Conservation (phyloP, 176 grass and related monocot species). For the Oryza punctata region DNA sequence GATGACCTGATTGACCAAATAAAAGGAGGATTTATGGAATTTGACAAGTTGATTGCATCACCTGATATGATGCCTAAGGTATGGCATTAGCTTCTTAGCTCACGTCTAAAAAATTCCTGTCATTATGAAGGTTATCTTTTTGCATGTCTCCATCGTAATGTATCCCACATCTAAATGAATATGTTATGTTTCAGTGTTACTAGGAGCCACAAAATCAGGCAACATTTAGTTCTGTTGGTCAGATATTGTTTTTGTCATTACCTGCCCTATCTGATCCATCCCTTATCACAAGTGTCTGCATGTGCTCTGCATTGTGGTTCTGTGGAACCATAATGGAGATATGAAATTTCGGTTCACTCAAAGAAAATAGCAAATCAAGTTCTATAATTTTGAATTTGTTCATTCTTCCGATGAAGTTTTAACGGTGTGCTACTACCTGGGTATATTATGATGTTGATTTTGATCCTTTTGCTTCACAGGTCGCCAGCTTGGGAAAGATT, state of each 20-base stretch:
- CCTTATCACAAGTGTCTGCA: too few relatives aligned
- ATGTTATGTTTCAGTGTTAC: slow-evolving; percentile 11
- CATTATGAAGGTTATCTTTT: slow-evolving; percentile 10
- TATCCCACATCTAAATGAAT: background rate
- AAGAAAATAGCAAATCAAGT: slow-evolving; percentile 7
- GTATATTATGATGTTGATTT: slow-evolving; percentile 28
- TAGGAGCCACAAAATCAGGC: background rate
- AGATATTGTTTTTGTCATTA: background rate
- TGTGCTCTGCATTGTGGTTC: too few relatives aligned
- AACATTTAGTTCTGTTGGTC: slow-evolving; percentile 10
- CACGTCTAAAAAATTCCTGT: slow-evolving; percentile 28
- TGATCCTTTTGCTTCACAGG: slow-evolving; percentile 54
- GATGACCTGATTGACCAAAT: slow-evolving; percentile 94
- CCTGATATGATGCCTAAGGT: slow-evolving; percentile 99
- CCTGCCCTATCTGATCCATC: background rate
- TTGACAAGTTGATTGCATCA: slow-evolving; percentile 97
- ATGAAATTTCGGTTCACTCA: background rate
- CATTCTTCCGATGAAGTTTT: slow-evolving; percentile 30
- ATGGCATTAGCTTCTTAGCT: slow-evolving; percentile 32
- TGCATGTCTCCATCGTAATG: background rate
- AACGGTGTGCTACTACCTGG: background rate
- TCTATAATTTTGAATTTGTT: background rate
- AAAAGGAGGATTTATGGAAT: slow-evolving; percentile 98
- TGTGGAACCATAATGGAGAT: background rate
- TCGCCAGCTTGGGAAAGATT: slow-evolving; percentile 88